Conservation (phyloP, 257 asterid species). For the Plantago major region DNA sequence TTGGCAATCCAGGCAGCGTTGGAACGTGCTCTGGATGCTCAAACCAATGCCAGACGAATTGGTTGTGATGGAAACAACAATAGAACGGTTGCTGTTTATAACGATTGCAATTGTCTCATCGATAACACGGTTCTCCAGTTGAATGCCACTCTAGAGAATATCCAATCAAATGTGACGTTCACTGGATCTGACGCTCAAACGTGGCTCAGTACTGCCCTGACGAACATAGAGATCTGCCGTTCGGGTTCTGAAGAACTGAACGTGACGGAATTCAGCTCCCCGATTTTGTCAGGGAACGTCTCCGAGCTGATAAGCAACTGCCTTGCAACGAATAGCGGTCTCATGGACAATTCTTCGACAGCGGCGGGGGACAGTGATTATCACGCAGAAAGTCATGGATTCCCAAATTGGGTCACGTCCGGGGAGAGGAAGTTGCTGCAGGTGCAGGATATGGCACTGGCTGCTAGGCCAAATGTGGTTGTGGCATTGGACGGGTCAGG, state of each 20-base stretch:
- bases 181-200: slow-evolving; percentile 51
- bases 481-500: slow-evolving; percentile 76
- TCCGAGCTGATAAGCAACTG: slow-evolving; percentile 60
- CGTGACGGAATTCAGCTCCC: slow-evolving; percentile 32
- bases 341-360: slow-evolving; percentile 13
- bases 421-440: slow-evolving; percentile 35
- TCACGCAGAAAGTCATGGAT: slow-evolving; percentile 14
- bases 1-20: slow-evolving; percentile 47
- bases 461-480: slow-evolving; percentile 35
- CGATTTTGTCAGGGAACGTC: slow-evolving; percentile 35
- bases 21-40: slow-evolving; percentile 38
- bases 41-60: slow-evolving; percentile 25
- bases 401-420: slow-evolving; percentile 41
- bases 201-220: slow-evolving; percentile 78
- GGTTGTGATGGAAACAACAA: slow-evolving; percentile 24
- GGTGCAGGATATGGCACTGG: slow-evolving; percentile 21
- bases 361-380: background rate
- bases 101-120: slow-evolving; percentile 54
- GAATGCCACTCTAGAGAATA: slow-evolving; percentile 31
- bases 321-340: slow-evolving; percentile 44
- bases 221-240: slow-evolving; percentile 50
- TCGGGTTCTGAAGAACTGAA: slow-evolving; percentile 38
- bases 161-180: slow-evolving; percentile 19
- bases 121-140: slow-evolving; percentile 47
- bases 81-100: slow-evolving; percentile 23